These are phyloP conservation scores for Nitzschia sp. DNA, from an alignment of 108 stramenopile genomes.

Conservation along the genomic window DNA sequence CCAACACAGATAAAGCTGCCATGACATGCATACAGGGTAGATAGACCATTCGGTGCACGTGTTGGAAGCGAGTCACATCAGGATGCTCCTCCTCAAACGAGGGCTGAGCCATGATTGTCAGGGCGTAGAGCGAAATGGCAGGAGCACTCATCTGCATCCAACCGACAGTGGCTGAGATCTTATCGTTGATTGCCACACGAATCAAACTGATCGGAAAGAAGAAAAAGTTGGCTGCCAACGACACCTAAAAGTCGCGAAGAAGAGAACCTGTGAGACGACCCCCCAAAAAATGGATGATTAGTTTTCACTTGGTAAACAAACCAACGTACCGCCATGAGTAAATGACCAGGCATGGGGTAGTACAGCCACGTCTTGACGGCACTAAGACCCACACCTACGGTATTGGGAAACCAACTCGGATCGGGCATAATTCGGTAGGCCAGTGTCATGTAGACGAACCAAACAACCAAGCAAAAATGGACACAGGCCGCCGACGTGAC, in stretches of 20 bases:
- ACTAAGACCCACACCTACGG: constrained; percentile 67
- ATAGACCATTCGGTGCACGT: constrained; percentile 69
- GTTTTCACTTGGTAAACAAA: not conserved
- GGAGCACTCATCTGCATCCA: constrained; percentile 86
- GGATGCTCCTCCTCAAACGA: constrained; percentile 77
- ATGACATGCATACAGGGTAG: constrained; percentile 73
- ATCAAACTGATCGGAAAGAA: constrained; percentile 75
- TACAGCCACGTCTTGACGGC: constrained; percentile 79
- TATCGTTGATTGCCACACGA: constrained; percentile 71
- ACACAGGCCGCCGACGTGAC: constrained; percentile 59
- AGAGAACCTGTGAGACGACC: not conserved
- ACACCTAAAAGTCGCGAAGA: constrained; percentile 26
- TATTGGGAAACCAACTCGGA: constrained; percentile 79
- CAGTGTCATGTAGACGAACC: constrained; percentile 81
- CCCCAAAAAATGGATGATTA: not conserved
- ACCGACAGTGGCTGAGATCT: constrained; percentile 72
- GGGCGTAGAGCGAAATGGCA: constrained; percentile 58
- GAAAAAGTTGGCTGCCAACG: constrained; percentile 43
- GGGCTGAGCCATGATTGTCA: constrained; percentile 80
- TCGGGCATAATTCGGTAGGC: constrained; percentile 81
- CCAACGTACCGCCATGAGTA: constrained; percentile 47
- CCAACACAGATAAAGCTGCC: constrained; percentile 58
- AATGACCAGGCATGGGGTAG: constrained; percentile 66
- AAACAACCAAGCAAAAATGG: constrained; percentile 63
- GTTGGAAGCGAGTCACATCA: constrained; percentile 67